Evolutionary conservation across 2,329 filamentous ascomycete species (phyloP), one percentile per base, ranked within the genome.

Genomic region (Colletotrichum higginsianum): DNA sequence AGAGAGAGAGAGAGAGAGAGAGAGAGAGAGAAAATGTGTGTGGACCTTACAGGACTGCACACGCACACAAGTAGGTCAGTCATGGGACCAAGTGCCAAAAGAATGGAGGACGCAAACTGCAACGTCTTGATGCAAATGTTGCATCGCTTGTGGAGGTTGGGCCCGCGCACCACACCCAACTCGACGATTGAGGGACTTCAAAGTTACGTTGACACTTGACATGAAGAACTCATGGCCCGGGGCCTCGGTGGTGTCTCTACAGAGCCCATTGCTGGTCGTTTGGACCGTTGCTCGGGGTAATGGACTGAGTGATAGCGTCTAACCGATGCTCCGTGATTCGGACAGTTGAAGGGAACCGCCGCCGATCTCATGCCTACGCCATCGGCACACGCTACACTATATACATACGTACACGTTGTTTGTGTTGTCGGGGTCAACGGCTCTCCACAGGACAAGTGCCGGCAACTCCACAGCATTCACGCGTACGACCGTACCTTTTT

Each of bases 191-290:
- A 61, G 56, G 21, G 8, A 8, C 38, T 61, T 67, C 57, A 38
- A 30, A 58, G 57, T 71, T 71, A 47, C 52, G 64, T 68, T 64
- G 44, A 57, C 49, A 9, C 35, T 21, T 55, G 44, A 52, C 50
- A 23, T 38, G 64, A 67, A 26, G 57, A 63, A 68, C 63, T 46
- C 49, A 16, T 61, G 56, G 63, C 42, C 50, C 67, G 49, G 2
- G 67, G 56, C 56, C 67, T 62, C 23, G 23, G 35, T n/a, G 63
- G 47, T 38, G 13, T 58, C 38, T 15, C n/a, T 15, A 42, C 21
- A 49, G 30, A 58, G 23, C 7, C 12, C 53, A 21, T 16, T 38
- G 30, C 30, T 35, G 21, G 62, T 61, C n/a, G 38, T 18, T 26
- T 47, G 44, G 30, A 40, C 30, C 21, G 53, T 42, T 23, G n/a